A percentile compares a stretch with the other conserved stretches of the same genome.
Evolutionary conservation across 2,329 filamentous ascomycete species (phyloP).

Genomic region (Scortechinia acanthostroma): DNA sequence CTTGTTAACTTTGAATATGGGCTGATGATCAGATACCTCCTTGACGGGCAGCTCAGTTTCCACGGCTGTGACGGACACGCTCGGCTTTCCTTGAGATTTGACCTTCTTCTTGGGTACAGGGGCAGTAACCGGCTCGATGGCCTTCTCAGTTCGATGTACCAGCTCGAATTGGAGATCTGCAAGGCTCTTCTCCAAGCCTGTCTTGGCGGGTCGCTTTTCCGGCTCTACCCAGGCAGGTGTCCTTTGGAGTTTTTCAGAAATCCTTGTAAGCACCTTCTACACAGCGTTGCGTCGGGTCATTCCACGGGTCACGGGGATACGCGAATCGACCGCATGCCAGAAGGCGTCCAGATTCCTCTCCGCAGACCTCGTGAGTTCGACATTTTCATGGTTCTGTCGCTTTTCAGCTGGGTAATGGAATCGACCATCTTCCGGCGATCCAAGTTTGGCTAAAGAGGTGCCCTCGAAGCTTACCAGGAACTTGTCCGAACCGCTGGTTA

Average conservation of each 20-base stretch:
- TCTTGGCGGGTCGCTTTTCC: slow-evolving; percentile 4
- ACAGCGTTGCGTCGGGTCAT: no score
- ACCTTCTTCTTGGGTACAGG: slow-evolving; percentile 11
- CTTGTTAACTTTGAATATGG: slow-evolving; percentile 20
- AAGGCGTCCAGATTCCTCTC: slow-evolving; percentile 38
- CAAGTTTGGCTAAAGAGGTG: slow-evolving; percentile 15
- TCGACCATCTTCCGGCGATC: slow-evolving; percentile 21
- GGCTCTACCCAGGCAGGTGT: slow-evolving; percentile 38
- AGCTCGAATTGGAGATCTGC: slow-evolving; percentile 13
- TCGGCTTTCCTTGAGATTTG: slow-evolving; percentile 11
- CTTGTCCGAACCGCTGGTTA: no score
- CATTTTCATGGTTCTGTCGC: slow-evolving; percentile 32
- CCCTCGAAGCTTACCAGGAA: no score
- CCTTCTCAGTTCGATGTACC: slow-evolving; percentile 8
- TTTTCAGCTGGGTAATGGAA: slow-evolving; percentile 35
- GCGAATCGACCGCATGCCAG: slow-evolving; percentile 26
- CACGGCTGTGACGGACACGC: slow-evolving; percentile 2
- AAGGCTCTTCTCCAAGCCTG: slow-evolving; percentile 4
- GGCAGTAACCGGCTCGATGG: slow-evolving; percentile 3
- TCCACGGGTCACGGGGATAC: no score
- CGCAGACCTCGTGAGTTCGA: slow-evolving; percentile 30
- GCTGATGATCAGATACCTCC: slow-evolving; percentile 8
- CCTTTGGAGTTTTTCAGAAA: slow-evolving; percentile 23
- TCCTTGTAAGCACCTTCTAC: slow-evolving; percentile 3
- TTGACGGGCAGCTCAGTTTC: not conserved